These are phyloP conservation scores for Rhodotorula sp. DNA, from an alignment of 1,284 basidiomycete genomes.

Conservation along the genomic window DNA sequence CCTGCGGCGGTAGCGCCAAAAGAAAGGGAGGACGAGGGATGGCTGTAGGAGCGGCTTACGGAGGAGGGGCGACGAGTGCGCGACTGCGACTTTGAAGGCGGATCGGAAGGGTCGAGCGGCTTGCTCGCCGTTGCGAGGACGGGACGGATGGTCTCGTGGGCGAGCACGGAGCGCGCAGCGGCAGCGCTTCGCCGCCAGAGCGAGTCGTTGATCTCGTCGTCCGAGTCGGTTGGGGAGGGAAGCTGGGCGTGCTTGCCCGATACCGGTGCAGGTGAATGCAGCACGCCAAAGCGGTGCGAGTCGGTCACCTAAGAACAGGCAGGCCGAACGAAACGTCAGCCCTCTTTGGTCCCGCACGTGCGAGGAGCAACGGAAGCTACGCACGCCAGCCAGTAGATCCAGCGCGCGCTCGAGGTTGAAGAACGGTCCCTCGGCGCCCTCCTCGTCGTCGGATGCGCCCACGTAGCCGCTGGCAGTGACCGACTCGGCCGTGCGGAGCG, in stretches of 20 bases:
- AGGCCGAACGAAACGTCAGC: not conserved
- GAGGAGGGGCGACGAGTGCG: conserved; percentile 1
- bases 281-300: conserved; percentile 32
- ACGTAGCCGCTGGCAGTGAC: not conserved
- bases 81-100: not conserved
- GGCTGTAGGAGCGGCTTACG: conserved; percentile 28
- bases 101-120: not conserved
- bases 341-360: not conserved
- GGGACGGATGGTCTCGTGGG: conserved; percentile 17
- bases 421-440: conserved; percentile 23
- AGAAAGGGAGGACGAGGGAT: conserved; percentile 12
- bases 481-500: not conserved
- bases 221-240: not conserved
- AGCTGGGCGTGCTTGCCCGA: not conserved
- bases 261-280: conserved; percentile 13
- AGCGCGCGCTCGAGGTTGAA: conserved; percentile 30
- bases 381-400: conserved; percentile 34
- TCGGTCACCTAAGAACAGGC: conserved; percentile 29
- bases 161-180: conserved; percentile 12
- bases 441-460: conserved; percentile 19
- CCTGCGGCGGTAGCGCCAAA: not conserved
- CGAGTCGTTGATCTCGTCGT: not conserved
- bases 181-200: conserved; percentile 18
- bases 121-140: not conserved
- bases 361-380: not conserved